Conservation (phyloP, 371 early-diverging fungal species). For the Neoconidiobolus thromboides region DNA sequence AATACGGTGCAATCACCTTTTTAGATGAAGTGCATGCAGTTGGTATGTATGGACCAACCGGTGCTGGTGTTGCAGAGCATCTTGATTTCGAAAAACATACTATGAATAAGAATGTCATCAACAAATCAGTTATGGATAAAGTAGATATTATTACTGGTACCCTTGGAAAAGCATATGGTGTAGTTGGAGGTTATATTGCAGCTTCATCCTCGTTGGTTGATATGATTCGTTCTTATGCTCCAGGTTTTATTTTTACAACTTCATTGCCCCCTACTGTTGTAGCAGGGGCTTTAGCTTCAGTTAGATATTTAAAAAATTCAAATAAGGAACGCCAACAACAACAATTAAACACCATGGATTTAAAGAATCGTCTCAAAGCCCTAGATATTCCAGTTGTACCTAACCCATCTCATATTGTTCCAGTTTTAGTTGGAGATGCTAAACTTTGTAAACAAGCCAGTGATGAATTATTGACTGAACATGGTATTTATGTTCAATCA, state of each 20-base stretch:
- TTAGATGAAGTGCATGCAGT: conserved; percentile 97
- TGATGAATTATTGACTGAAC: conserved; percentile 69
- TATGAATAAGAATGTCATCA: conserved; percentile 18
- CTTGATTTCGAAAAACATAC: conserved; percentile 55
- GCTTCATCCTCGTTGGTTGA: conserved; percentile 76
- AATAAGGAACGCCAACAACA: conserved; percentile 70
- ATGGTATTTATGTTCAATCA: conserved; percentile 89
- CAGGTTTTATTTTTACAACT: conserved; percentile 98
- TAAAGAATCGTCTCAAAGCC: conserved; percentile 60
- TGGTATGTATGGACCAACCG: conserved; percentile 93
- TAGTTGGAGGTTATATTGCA: conserved; percentile 96
- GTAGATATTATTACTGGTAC: conserved; percentile 96
- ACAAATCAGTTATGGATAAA: conserved; percentile 52
- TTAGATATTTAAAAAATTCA: conserved; percentile 73
- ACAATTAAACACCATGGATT: conserved; percentile 69
- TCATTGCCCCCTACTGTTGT: conserved; percentile 89
- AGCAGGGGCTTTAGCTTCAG: conserved; percentile 76
- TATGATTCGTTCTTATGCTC: conserved; percentile 94
- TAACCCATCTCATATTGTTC: conserved; percentile 96
- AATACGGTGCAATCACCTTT: conserved; percentile 96
- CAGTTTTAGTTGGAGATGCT: conserved; percentile 91
- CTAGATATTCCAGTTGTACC: conserved; percentile 91
- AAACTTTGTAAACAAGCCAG: conserved; percentile 78
- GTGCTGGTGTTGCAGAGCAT: conserved; percentile 95
- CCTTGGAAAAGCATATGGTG: conserved; percentile 93